Percentiles rank a stretch among this genome's conserved stretches.
Evolutionary conservation across 805 yeast species (phyloP).

Genomic region (Lachancea meyersii): DNA sequence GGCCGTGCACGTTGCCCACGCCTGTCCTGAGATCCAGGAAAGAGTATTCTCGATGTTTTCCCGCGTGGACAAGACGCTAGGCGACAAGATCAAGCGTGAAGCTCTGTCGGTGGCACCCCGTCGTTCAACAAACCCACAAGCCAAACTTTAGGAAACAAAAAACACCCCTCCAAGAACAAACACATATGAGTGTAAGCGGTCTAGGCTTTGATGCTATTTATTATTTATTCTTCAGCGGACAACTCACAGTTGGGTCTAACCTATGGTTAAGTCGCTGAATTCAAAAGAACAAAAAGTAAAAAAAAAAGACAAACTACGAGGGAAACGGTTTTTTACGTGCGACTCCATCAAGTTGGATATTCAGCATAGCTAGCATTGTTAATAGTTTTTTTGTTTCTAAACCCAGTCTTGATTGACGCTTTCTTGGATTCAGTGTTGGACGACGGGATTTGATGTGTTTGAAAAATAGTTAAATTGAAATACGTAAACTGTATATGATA

Average conservation of each 20-base stretch:
- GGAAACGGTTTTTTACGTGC: neutral
- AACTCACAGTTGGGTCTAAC: too few species aligned
- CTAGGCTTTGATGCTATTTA: neutral
- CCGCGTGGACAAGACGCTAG: slow-evolving; percentile 65
- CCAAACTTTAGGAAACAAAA: slow-evolving; percentile 12
- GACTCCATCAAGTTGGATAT: neutral
- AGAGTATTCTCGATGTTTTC: slow-evolving; percentile 69
- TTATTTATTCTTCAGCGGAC: too few species aligned
- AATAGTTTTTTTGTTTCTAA: neutral
- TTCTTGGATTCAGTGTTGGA: neutral
- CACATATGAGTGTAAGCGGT: neutral
- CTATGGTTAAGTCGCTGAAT: too few species aligned
- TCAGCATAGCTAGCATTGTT: slow-evolving; percentile 1
- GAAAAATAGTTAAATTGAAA: too few species aligned
- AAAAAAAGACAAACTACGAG: neutral
- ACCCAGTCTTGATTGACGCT: neutral
- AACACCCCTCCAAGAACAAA: neutral
- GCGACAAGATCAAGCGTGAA: slow-evolving; percentile 60
- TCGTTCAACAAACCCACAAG: slow-evolving; percentile 8
- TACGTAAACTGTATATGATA: too few species aligned
- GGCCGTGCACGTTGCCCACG: slow-evolving; percentile 63
- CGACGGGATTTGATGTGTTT: too few species aligned
- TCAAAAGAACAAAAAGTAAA: neutral
- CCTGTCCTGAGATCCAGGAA: slow-evolving; percentile 72
- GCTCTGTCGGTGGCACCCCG: slow-evolving; percentile 25